Conservation (phyloP, 345 rosid genomes). For the Populus davidiana region DNA sequence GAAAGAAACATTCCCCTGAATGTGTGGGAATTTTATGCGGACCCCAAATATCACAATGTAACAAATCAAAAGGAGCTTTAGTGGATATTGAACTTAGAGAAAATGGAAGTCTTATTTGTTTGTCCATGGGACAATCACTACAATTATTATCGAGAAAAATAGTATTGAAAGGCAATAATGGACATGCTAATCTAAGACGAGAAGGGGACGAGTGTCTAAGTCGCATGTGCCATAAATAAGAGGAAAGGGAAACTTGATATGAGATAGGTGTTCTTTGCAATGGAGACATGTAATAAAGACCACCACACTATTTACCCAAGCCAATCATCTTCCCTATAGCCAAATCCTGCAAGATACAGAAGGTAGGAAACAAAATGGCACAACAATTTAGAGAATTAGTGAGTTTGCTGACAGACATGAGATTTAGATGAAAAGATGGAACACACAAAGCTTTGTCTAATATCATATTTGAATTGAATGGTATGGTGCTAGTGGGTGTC, state of each 20-base stretch:
- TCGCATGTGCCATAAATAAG: neutral
- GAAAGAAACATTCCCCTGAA: neutral
- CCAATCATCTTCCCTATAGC: neutral
- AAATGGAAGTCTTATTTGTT: neutral
- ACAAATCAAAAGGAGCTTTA: neutral
- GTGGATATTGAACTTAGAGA: neutral
- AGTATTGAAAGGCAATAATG: neutral
- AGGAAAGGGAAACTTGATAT: neutral
- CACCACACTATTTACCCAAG: neutral
- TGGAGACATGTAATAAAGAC: neutral
- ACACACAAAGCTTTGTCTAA: neutral
- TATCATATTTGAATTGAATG: neutral
- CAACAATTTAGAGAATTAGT: neutral
- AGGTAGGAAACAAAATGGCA: neutral
- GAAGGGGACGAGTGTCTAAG: neutral
- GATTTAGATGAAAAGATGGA: neutral
- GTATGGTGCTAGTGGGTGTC: neutral
- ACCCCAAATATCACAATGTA: neutral
- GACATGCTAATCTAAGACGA: neutral
- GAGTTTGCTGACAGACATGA: slow-evolving; percentile 2
- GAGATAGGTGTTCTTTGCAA: accelerated
- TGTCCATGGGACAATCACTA: neutral
- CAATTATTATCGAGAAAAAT: neutral
- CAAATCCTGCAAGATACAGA: neutral
- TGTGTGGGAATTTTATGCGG: neutral